Percentiles rank a stretch among this genome's conserved stretches.
Evolutionary conservation across 2,329 filamentous ascomycete species (phyloP).

Genomic region (Stemphylium vesicarium): DNA sequence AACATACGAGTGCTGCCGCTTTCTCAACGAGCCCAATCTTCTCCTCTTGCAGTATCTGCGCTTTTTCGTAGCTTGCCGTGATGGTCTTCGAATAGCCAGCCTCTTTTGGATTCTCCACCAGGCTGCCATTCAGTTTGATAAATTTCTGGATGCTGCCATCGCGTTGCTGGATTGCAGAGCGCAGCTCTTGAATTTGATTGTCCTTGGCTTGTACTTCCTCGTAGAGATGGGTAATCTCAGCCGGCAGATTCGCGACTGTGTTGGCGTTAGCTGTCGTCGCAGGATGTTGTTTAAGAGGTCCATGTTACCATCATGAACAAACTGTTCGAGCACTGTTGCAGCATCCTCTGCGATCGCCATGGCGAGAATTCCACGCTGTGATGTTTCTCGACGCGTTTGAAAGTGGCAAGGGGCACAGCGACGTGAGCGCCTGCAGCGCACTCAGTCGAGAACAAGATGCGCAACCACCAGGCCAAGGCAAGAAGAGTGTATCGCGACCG

Average conservation of each 20-base stretch:
- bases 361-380: background rate
- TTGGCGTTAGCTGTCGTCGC: slow-evolving; percentile 14
- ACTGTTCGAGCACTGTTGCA: slow-evolving; percentile 78
- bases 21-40: slow-evolving; percentile 75
- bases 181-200: slow-evolving; percentile 70
- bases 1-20: slow-evolving; percentile 64
- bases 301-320: slow-evolving; percentile 68
- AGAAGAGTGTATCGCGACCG: slow-evolving; percentile 1
- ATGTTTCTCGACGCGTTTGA: background rate
- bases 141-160: slow-evolving; percentile 81
- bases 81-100: slow-evolving; percentile 70
- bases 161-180: slow-evolving; percentile 71
- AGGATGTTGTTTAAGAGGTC: background rate
- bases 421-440: background rate
- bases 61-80: slow-evolving; percentile 69
- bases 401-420: background rate
- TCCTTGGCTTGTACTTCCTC: slow-evolving; percentile 86
- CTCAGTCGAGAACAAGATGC: background rate
- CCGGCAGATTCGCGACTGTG: slow-evolving; percentile 75
- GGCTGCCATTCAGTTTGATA: slow-evolving; percentile 77
- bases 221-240: slow-evolving; percentile 82
- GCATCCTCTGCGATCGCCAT: slow-evolving; percentile 62
- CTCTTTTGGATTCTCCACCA: slow-evolving; percentile 77
- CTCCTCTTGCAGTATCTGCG: slow-evolving; percentile 74
- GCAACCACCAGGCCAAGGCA: background rate